Evolutionary conservation across 306 rosid genomes (phyloP).

Genomic region (Sesbania bispinosa): DNA sequence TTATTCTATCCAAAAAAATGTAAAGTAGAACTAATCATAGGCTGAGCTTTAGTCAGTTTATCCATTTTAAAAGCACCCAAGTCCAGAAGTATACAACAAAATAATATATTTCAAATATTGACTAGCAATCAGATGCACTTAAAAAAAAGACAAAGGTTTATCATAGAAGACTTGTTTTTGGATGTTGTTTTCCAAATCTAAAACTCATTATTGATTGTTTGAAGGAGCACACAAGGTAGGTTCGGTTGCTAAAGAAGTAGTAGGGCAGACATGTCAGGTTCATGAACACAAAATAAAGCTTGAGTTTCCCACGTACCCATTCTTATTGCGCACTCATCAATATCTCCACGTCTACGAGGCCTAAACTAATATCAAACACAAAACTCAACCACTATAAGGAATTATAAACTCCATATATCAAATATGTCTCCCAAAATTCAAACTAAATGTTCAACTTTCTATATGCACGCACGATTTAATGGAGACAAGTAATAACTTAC

Average conservation of each 20-base stretch:
- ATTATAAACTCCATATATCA: conserved; percentile 9
- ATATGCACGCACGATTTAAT: not conserved
- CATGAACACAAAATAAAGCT: conserved; percentile 24
- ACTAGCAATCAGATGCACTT: not conserved
- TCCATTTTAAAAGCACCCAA: conserved; percentile 10
- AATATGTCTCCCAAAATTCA: conserved; percentile 29
- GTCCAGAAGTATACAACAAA: not conserved
- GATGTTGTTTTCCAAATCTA: conserved; percentile 22
- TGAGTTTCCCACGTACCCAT: conserved; percentile 16
- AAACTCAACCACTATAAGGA: conserved; percentile 11
- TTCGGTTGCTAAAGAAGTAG: conserved; percentile 37
- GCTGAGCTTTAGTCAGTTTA: not conserved
- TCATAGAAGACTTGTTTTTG: not conserved
- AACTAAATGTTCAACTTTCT: conserved; percentile 21
- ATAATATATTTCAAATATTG: conserved; percentile 6
- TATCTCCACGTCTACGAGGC: conserved; percentile 5
- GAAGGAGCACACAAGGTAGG: conserved; percentile 29
- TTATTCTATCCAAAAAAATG: not conserved
- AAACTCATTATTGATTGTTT: conserved; percentile 18
- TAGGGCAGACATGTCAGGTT: conserved; percentile 39
- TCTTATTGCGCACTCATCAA: not conserved
- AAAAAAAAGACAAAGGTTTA: not conserved
- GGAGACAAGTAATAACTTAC: conserved; percentile 5
- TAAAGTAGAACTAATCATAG: not conserved
- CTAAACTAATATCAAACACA: conserved; percentile 16